Conservation (phyloP, 148 eudicot genomes). For the Hydrangea macrophylla region DNA sequence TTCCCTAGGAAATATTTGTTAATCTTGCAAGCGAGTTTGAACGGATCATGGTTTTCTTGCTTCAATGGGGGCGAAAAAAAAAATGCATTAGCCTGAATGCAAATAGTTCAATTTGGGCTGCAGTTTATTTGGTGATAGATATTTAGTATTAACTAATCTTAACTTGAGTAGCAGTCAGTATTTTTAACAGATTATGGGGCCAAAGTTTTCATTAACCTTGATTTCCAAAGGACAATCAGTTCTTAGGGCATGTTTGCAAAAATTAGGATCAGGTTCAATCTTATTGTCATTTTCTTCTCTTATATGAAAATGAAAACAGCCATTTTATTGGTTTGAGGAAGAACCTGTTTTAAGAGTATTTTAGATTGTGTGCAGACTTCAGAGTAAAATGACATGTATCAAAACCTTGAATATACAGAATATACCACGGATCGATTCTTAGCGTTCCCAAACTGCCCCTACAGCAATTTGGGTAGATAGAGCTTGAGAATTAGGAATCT, state of each 20-base stretch:
- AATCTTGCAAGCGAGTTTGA: neutral
- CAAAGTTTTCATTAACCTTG: constrained; percentile 4
- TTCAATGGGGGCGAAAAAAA: neutral
- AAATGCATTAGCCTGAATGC: neutral
- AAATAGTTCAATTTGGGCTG: neutral
- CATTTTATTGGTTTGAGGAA: too few species aligned
- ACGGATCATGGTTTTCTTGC: neutral
- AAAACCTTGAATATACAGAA: too few species aligned
- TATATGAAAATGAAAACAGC: too few species aligned
- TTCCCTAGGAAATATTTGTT: neutral
- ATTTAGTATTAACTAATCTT: neutral
- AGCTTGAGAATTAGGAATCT: too few species aligned
- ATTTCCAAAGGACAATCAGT: neutral
- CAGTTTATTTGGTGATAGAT: neutral
- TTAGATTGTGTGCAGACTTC: too few species aligned
- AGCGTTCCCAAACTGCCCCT: too few species aligned
- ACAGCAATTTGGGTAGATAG: too few species aligned
- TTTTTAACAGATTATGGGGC: neutral
- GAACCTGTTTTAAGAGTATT: too few species aligned
- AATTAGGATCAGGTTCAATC: neutral
- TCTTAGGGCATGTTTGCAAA: neutral
- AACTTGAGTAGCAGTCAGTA: neutral
- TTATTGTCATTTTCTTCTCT: neutral
- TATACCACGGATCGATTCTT: too few species aligned
- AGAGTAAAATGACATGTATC: too few species aligned